Percentiles rank a stretch among this genome's conserved stretches.
Evolutionary conservation across 2,329 filamentous ascomycete genomes (phyloP).

Genomic region (Colletotrichum orchidophilum): DNA sequence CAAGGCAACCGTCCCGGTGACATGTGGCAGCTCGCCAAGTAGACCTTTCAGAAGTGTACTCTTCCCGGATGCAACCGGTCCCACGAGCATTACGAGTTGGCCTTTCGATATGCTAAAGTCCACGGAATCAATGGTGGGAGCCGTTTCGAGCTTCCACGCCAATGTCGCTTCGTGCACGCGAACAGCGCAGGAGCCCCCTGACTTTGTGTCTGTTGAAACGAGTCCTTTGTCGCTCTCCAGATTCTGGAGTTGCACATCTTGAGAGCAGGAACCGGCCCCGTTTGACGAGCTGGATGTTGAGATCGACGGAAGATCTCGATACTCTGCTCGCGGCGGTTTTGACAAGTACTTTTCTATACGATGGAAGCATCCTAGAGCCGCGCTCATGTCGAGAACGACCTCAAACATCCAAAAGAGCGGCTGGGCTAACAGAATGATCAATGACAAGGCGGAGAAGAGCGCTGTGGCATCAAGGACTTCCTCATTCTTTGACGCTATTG

Average conservation of each 20-base stretch:
- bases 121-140: constrained; percentile 42
- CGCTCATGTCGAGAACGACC: constrained; percentile 33
- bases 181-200: background rate
- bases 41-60: constrained; percentile 53
- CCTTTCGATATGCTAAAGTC: constrained; percentile 43
- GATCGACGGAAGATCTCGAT: constrained; percentile 22
- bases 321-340: constrained; percentile 40
- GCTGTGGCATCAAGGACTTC: constrained; percentile 24
- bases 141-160: constrained; percentile 45
- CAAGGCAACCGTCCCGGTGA: constrained; percentile 36
- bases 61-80: constrained; percentile 56
- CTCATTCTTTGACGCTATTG: constrained; percentile 4
- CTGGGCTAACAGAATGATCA: constrained; percentile 37
- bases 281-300: background rate
- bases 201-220: background rate
- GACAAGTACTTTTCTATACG: constrained; percentile 41
- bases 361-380: constrained; percentile 38
- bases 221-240: background rate
- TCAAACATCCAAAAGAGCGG: constrained; percentile 50
- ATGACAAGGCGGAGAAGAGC: constrained; percentile 36
- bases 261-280: background rate
- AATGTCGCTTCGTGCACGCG: constrained; percentile 42
- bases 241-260: background rate
- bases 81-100: constrained; percentile 51
- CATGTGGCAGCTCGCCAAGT: constrained; percentile 42